Evolutionary conservation across 148 eudicot species (phyloP).

Genomic region (Rhododendron molle): DNA sequence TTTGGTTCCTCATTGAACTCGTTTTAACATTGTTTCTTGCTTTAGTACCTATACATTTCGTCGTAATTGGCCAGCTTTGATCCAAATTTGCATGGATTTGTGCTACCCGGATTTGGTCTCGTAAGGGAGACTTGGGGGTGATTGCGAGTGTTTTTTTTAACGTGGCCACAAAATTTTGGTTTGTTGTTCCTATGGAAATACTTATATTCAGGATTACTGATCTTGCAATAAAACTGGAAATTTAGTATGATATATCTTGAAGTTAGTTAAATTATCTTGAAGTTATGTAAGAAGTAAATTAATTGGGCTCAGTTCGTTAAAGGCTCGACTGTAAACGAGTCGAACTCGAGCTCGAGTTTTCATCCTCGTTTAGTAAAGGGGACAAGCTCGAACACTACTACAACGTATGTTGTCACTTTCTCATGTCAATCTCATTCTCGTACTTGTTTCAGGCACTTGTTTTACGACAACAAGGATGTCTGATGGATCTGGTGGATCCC

Average conservation of each 20-base stretch:
- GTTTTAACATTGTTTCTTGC: background rate
- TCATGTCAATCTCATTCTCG: background rate
- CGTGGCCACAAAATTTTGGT: background rate
- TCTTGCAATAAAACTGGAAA: too few species aligned
- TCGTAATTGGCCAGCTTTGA: background rate
- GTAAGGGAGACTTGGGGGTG: background rate
- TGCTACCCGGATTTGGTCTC: background rate
- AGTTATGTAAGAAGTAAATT: too few species aligned
- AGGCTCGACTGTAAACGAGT: too few species aligned
- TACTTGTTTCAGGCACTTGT: slow-evolving; percentile 20
- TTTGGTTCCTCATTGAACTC: background rate
- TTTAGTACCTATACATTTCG: background rate
- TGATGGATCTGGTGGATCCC: slow-evolving; percentile 35
- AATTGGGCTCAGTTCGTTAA: too few species aligned
- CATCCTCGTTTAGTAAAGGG: too few species aligned
- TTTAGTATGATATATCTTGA: too few species aligned
- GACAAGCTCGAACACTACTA: too few species aligned
- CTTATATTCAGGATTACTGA: too few species aligned
- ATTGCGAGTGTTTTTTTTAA: background rate
- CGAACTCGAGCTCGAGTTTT: too few species aligned
- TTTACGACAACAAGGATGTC: slow-evolving; percentile 13
- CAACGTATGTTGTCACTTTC: too few species aligned
- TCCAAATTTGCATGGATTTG: background rate
- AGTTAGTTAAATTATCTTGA: too few species aligned
- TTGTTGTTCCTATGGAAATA: background rate